Evolutionary conservation across 1,284 basidiomycete species (phyloP).

Genomic region (Wallemia hederae): DNA sequence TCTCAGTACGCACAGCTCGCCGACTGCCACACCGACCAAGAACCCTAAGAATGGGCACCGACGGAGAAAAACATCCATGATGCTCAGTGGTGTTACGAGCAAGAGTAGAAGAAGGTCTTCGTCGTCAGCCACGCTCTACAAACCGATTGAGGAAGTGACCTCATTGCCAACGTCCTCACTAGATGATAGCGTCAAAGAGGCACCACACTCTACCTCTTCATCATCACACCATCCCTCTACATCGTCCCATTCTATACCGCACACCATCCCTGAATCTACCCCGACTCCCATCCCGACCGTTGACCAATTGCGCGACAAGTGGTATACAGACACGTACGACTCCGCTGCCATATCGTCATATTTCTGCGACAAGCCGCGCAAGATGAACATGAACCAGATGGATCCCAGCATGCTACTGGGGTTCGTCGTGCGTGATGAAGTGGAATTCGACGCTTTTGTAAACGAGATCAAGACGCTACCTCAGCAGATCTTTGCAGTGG

Average conservation of each 20-base stretch:
- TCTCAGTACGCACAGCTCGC: background rate
- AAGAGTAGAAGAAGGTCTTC: background rate
- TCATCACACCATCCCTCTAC: constrained; percentile 2
- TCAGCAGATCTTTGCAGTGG: constrained; percentile 15
- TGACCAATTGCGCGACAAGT: constrained; percentile 22
- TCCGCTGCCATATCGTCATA: constrained; percentile 48
- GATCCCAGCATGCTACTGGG: constrained; percentile 94
- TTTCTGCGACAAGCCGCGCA: constrained; percentile 73
- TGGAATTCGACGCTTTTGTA: constrained; percentile 58
- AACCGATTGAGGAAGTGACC: no score
- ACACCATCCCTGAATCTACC: constrained; percentile 1
- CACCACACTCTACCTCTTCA: no score
- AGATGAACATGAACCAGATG: constrained; percentile 67
- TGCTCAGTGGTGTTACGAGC: background rate
- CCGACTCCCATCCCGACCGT: constrained; percentile 11
- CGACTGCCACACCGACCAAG: background rate
- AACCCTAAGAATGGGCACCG: background rate
- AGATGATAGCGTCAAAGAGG: background rate
- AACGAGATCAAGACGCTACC: constrained; percentile 22
- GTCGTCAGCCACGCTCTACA: background rate
- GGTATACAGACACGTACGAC: constrained; percentile 34
- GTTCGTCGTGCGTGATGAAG: constrained; percentile 53
- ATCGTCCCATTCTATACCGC: background rate
- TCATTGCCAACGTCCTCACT: background rate
- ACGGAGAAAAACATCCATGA: background rate